These are phyloP conservation scores for Fonsecaea nubica DNA, from an alignment of 2,329 filamentous ascomycete genomes.

Conservation along the genomic window DNA sequence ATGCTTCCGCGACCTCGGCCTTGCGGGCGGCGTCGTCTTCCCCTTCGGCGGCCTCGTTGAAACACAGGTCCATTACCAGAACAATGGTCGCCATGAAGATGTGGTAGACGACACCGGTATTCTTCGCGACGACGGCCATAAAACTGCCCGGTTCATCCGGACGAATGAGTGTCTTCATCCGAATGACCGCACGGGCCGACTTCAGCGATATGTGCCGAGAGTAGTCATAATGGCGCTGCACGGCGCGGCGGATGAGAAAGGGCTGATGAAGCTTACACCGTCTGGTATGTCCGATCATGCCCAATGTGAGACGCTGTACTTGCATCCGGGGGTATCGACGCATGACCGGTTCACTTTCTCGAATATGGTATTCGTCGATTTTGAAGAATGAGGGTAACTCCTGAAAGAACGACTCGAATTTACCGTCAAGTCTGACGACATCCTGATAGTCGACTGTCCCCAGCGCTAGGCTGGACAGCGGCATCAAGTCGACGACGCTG, in stretches of 20 bases:
- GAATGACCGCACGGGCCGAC: conserved; percentile 49
- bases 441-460: conserved; percentile 46
- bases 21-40: conserved; percentile 45
- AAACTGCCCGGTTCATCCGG: conserved; percentile 41
- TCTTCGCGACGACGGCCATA: conserved; percentile 31
- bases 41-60: conserved; percentile 45
- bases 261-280: conserved; percentile 50
- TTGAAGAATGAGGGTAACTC: conserved; percentile 49
- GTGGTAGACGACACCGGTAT: conserved; percentile 46
- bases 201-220: conserved; percentile 49
- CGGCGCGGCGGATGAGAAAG: conserved; percentile 49
- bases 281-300: conserved; percentile 47
- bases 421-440: conserved; percentile 49
- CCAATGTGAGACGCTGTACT: conserved; percentile 47
- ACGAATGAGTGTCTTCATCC: conserved; percentile 47
- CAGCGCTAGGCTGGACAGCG: conserved; percentile 41
- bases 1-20: conserved; percentile 49
- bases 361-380: conserved; percentile 44
- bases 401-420: conserved; percentile 44
- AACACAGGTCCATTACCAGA: conserved; percentile 49
- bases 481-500: conserved; percentile 48
- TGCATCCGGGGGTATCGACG: conserved; percentile 43
- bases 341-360: conserved; percentile 43
- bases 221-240: conserved; percentile 47
- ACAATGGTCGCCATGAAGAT: conserved; percentile 50